Percentiles rank a stretch among this genome's conserved stretches.
phyloP scores from a whole-genome alignment of 495 filamentous ascomycete species.

The Talaromyces nanjingensis region DNA sequence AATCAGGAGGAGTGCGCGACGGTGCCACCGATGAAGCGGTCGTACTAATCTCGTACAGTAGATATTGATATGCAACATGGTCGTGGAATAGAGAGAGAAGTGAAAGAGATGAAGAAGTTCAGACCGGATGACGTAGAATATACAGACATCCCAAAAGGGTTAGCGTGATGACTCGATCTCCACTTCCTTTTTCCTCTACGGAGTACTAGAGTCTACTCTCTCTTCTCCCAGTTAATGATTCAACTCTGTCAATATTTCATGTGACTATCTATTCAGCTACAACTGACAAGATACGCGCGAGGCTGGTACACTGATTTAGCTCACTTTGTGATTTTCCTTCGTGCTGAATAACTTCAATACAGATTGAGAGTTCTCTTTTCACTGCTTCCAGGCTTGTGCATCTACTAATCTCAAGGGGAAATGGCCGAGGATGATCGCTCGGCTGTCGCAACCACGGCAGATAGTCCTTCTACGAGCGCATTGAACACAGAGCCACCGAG shows the following conservation, averaged over 20 bases:
- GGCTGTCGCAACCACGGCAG: background rate
- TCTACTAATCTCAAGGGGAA: constrained; percentile 1
- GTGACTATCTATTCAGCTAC: background rate
- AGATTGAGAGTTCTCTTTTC: constrained; percentile 2
- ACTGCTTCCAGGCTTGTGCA: background rate
- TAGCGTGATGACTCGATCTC: background rate
- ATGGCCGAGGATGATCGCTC: background rate
- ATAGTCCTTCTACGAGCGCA: background rate
- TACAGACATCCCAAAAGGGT: background rate
- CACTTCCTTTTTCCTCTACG: no score
- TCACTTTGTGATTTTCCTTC: background rate
- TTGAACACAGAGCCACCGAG: background rate
- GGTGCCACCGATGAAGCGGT: constrained; percentile 78
- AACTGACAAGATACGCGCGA: background rate
- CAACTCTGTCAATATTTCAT: background rate
- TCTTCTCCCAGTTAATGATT: background rate
- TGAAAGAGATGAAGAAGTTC: background rate
- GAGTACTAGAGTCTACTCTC: no score
- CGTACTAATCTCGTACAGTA: background rate
- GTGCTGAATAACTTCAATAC: background rate
- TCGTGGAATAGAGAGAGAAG: background rate
- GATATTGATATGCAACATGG: no score
- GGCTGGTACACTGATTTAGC: background rate
- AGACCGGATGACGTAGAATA: background rate
- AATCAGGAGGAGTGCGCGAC: constrained; percentile 86